phyloP scores from a whole-genome alignment of 73 alveolate genomes.

The Paramecium octaurelia region DNA sequence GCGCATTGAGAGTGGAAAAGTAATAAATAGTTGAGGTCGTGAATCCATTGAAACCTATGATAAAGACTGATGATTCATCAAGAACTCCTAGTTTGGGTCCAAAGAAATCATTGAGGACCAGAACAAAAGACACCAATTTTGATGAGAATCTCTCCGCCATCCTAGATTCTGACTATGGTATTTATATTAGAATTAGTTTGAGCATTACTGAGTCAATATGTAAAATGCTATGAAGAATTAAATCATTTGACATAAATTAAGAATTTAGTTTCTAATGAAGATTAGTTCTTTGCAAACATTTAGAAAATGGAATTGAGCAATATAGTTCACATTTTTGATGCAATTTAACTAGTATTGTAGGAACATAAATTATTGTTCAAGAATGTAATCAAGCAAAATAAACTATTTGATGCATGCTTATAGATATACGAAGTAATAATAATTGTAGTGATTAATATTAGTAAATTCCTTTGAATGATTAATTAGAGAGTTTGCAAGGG shows the following conservation, averaged over 20 bases:
- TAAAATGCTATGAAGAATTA: constrained; percentile 10
- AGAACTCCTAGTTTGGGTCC: constrained; percentile 24
- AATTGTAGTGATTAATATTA: not conserved
- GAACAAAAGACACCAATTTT: constrained; percentile 49
- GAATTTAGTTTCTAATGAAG: constrained; percentile 31
- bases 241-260: not conserved
- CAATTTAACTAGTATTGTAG: not conserved
- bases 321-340: constrained; percentile 37
- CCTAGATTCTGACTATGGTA: constrained; percentile 29
- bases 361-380: constrained; percentile 30
- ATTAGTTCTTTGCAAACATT: not conserved
- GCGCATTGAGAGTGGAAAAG: constrained; percentile 12
- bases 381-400: not conserved
- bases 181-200: not conserved
- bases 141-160: not conserved
- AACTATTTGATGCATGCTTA: not conserved
- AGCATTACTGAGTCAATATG: not conserved
- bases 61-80: constrained; percentile 26
- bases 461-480: constrained; percentile 20
- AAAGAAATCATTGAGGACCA: not conserved
- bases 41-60: not conserved
- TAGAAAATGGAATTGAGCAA: constrained; percentile 23
- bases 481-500: not conserved
- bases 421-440: not conserved
- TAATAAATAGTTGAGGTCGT: not conserved